Conservation (phyloP, 2,329 filamentous ascomycete species). For the Daldinia eschscholtzii region DNA sequence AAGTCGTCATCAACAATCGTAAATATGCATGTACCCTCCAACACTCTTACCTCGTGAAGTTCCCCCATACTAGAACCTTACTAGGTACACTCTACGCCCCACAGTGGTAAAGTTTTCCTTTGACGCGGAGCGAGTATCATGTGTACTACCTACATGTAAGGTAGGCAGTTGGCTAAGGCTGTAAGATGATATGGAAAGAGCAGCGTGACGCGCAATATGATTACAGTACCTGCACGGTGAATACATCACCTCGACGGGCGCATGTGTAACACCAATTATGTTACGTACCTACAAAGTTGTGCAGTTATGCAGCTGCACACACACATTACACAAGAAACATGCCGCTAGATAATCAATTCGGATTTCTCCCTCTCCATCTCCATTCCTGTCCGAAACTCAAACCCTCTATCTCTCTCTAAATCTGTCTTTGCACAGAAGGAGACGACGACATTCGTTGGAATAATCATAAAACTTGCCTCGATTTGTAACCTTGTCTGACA, state of each 20-base stretch:
- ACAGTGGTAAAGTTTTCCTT: slow-evolving; percentile 24
- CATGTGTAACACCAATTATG: background rate
- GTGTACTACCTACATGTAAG: background rate
- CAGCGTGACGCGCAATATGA: background rate
- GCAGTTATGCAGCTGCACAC: background rate
- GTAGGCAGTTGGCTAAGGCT: background rate
- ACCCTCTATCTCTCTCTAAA: slow-evolving; percentile 8
- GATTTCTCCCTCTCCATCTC: slow-evolving; percentile 8
- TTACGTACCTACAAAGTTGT: background rate
- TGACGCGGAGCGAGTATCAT: background rate
- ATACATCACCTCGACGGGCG: slow-evolving; percentile 1
- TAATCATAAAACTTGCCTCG: background rate
- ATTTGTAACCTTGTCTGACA: slow-evolving; percentile 10
- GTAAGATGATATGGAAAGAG: background rate
- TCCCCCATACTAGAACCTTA: background rate
- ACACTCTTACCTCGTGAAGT: background rate
- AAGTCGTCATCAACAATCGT: slow-evolving; percentile 29
- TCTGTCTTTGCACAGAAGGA: background rate
- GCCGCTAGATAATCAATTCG: slow-evolving; percentile 18
- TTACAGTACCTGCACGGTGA: slow-evolving; percentile 5
- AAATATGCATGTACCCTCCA: background rate
- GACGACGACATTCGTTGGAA: background rate
- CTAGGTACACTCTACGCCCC: slow-evolving; percentile 10
- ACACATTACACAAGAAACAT: slow-evolving; percentile 14
- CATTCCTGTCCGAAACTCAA: slow-evolving; percentile 17